Conservation (phyloP, 441 rosid species). For the Brassica balearica region DNA sequence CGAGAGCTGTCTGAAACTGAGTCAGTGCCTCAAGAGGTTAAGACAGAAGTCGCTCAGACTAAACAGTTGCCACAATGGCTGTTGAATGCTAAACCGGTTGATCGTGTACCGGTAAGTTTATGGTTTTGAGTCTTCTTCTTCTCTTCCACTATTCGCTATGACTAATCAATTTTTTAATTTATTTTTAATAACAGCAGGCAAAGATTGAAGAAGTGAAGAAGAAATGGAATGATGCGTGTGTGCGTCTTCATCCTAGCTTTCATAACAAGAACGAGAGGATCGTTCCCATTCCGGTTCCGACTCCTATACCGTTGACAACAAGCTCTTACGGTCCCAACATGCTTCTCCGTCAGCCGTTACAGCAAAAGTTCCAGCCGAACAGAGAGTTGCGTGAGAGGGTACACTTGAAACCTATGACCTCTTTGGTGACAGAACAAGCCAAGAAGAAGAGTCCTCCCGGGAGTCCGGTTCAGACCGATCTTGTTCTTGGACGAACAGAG, state of each 20-base stretch:
- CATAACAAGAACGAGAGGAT: slow-evolving; percentile 62
- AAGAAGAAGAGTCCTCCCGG: slow-evolving; percentile 54
- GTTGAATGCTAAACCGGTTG: slow-evolving; percentile 66
- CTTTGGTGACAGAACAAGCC: slow-evolving; percentile 74
- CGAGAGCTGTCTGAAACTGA: slow-evolving; percentile 69
- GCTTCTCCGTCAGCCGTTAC: slow-evolving; percentile 64
- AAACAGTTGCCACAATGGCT: slow-evolving; percentile 78
- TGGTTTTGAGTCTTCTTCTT: background rate
- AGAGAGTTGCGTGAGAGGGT: slow-evolving; percentile 51
- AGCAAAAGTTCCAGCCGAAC: slow-evolving; percentile 62
- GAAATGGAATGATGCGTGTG: slow-evolving; percentile 86
- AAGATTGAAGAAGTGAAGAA: slow-evolving; percentile 70
- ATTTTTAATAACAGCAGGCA: slow-evolving; percentile 38
- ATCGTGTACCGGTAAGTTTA: slow-evolving; percentile 43
- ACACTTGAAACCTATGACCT: slow-evolving; percentile 57
- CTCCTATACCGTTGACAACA: slow-evolving; percentile 50
- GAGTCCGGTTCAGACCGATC: slow-evolving; percentile 88
- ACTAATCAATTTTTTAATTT: slow-evolving; percentile 38
- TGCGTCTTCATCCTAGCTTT: slow-evolving; percentile 69
- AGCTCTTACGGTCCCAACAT: slow-evolving; percentile 58
- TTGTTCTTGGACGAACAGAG: slow-evolving; percentile 75
- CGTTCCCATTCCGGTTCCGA: slow-evolving; percentile 54
- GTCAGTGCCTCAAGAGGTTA: slow-evolving; percentile 55
- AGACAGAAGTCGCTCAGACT: slow-evolving; percentile 51
- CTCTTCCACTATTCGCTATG: background rate